These are phyloP conservation scores for Exophiala bonariae DNA, from an alignment of 2,329 filamentous ascomycete species.

Conservation along the genomic window DNA sequence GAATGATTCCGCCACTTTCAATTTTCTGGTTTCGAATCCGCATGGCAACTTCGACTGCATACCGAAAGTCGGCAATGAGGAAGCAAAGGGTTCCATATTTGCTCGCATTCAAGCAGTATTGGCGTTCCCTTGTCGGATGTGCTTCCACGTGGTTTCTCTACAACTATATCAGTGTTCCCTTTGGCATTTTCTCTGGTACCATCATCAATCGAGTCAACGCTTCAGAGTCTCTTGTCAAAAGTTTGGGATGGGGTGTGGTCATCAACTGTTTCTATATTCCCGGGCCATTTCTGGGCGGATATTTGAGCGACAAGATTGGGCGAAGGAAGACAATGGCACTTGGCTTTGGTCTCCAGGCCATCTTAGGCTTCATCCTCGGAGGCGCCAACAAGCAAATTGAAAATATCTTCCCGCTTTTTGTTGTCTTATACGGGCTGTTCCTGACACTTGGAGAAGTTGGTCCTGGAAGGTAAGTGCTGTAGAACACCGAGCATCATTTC, in stretches of 20 bases:
- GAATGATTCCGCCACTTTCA: conserved; percentile 50
- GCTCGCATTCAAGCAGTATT: conserved; percentile 53
- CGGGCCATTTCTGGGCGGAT: conserved; percentile 49
- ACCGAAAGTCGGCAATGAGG: conserved; percentile 48
- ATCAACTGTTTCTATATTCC: conserved; percentile 55
- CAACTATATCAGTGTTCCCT: conserved; percentile 57
- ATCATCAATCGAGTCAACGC: conserved; percentile 48
- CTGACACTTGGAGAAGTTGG: conserved; percentile 52
- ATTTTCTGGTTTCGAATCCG: conserved; percentile 56
- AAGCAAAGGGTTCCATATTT: conserved; percentile 49
- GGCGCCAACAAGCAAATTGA: conserved; percentile 48
- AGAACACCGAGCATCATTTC: not conserved
- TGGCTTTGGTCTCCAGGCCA: conserved; percentile 47
- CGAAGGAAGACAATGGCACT: conserved; percentile 53
- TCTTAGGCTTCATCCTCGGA: conserved; percentile 55
- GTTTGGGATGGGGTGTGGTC: conserved; percentile 47
- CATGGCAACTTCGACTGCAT: conserved; percentile 53
- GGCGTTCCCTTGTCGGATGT: conserved; percentile 49
- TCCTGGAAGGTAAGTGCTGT: conserved; percentile 41
- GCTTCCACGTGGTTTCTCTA: conserved; percentile 54
- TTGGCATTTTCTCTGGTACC: conserved; percentile 56
- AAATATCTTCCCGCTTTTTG: conserved; percentile 50
- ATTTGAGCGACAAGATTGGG: conserved; percentile 51
- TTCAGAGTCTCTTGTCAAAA: conserved; percentile 39
- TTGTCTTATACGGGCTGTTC: conserved; percentile 55